These are phyloP conservation scores for Scedosporium apiospermum DNA, from an alignment of 2,329 filamentous ascomycete genomes.

Conservation along the genomic window DNA sequence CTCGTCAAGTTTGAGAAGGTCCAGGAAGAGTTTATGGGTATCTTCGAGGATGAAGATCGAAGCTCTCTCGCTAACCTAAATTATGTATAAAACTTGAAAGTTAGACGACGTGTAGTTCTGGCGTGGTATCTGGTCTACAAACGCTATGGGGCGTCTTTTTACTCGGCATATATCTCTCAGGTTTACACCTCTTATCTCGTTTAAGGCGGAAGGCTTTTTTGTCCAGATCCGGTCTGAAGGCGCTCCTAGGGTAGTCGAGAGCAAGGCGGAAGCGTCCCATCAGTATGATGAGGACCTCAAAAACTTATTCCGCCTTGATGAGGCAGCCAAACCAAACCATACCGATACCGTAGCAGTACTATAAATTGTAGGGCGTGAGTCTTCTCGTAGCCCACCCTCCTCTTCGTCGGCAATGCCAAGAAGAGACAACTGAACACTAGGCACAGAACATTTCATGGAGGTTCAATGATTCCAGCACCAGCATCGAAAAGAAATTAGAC, in stretches of 20 bases:
- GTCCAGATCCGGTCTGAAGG: neutral
- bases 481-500: too few species aligned
- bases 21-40: neutral
- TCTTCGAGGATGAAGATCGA: neutral
- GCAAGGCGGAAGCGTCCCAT: neutral
- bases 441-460: too few species aligned
- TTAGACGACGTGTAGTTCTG: neutral
- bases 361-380: too few species aligned
- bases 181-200: neutral
- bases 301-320: too few species aligned
- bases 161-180: neutral
- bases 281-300: too few species aligned
- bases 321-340: too few species aligned
- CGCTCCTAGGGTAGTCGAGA: neutral
- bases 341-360: too few species aligned
- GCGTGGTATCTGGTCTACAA: neutral
- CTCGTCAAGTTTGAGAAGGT: neutral
- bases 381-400: too few species aligned
- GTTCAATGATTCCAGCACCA: too few species aligned
- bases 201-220: neutral
- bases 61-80: neutral
- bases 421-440: too few species aligned
- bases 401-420: too few species aligned
- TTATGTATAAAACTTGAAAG: neutral
- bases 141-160: neutral